Base-by-base conservation (phyloP, 2,329 filamentous ascomycete genomes). In the Scytalidium sp. region DNA sequence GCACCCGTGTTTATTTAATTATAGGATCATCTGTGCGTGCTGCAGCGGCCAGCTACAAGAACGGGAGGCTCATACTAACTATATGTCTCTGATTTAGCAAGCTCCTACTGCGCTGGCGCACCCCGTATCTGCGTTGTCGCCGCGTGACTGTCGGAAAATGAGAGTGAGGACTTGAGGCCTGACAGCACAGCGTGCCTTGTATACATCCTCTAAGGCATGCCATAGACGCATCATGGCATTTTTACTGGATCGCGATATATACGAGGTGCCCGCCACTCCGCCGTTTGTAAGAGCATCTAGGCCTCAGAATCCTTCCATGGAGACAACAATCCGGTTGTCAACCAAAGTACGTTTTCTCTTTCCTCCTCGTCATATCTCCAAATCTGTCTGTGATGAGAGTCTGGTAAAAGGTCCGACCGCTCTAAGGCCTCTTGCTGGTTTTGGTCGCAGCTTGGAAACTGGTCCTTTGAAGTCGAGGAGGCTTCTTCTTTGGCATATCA, bases 331-430 rank as follows among this genome's bases (percentile, higher is more conserved):
- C 17, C 7, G 32, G 44, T 36, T 36, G 32, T 36, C 32, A 36
- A n/a, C 32, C 15, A 36, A 36, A 36, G 52, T 56, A 50, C 20
- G 50, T 52, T 29, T 19, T n/a, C 8, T 22, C 15, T 36, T n/a
- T 36, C 15, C 5, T 36, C 4, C 17, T 52, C 46, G 45, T 49
- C 27, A 44, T 32, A 9, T 45, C 25, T 45, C 46, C 22, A 15
- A 25, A 21, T 17, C 49, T 54, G 59, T 63, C 67, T 50, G 74
- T 79, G 80, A 83, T 83, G 78, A 75, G 63, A 54, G 64, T 67
- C 62, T 80, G 80, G 80, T 83, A 84, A 84, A 84, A 83, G 80
- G 80, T 80, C 80, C 71, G 79, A 84, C 75, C 67, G 68, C 70
- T 67, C 62, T 63, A 67, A 49, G 54, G 43, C 51, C 57, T 64